A percentile compares a stretch with the other conserved stretches of the same genome.
Evolutionary conservation across 352 stramenopile genomes (phyloP).

Genomic region (Pythium brachiatum): DNA sequence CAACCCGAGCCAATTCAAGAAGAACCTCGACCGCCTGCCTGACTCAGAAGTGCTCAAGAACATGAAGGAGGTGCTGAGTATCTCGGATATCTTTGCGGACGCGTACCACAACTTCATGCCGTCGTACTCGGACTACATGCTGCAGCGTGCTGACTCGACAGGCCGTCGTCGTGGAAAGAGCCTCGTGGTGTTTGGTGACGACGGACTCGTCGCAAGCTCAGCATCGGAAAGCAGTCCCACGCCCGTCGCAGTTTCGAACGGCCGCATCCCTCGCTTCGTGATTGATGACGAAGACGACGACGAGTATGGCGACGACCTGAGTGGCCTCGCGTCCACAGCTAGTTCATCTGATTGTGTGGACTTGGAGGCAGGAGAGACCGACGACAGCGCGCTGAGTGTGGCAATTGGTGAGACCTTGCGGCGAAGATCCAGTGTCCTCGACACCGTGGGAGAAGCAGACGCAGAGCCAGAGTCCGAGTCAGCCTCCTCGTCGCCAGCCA

Average conservation of each 20-base stretch:
- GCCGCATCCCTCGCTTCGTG: constrained; percentile 56
- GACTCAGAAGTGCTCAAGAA: constrained; percentile 86
- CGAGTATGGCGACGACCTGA: constrained; percentile 22
- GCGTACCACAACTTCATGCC: constrained; percentile 89
- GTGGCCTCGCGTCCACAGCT: constrained; percentile 16
- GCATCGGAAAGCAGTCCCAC: constrained; percentile 52
- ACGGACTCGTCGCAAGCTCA: constrained; percentile 34
- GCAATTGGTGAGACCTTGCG: background rate
- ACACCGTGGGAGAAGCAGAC: background rate
- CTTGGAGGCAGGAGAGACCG: constrained; percentile 16
- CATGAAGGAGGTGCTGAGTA: constrained; percentile 86
- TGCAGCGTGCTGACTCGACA: constrained; percentile 64
- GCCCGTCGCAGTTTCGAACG: constrained; percentile 53
- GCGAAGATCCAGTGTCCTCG: constrained; percentile 2
- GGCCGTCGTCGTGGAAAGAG: constrained; percentile 38
- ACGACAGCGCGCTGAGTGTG: background rate
- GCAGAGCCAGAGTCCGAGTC: constrained; percentile 1
- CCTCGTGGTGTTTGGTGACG: constrained; percentile 41
- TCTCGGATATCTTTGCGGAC: constrained; percentile 76
- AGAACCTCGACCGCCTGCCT: constrained; percentile 62
- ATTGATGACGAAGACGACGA: constrained; percentile 76
- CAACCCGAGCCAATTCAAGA: constrained; percentile 80
- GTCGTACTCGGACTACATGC: constrained; percentile 82
- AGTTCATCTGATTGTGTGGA: constrained; percentile 23
- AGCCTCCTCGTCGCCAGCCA: background rate